A percentile compares a stretch with the other conserved stretches of the same genome.
phyloP scores from a whole-genome alignment of 176 grass and related monocot species.

The Triticum turgidum region DNA sequence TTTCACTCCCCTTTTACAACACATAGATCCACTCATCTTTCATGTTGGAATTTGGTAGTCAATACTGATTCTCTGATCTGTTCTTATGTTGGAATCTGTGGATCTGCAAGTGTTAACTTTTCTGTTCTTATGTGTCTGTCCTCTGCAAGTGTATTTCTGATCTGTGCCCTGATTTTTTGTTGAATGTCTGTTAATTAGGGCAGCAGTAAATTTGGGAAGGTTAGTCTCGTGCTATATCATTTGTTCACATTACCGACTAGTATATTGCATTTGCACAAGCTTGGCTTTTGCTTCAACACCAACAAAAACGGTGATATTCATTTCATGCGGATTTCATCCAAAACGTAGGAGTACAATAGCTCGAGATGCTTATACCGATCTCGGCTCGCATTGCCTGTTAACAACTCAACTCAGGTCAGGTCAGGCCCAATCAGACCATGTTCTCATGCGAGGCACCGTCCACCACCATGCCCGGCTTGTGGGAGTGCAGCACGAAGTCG shows the following conservation, averaged over 20 bases:
- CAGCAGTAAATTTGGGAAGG: background rate
- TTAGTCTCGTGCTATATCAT: background rate
- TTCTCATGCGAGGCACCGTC: constrained; percentile 29
- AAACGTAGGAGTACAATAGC: constrained; percentile 25
- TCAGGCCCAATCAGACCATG: constrained; percentile 47
- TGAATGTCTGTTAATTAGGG: too few relatives aligned
- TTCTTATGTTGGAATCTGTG: too few relatives aligned
- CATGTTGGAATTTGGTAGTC: background rate
- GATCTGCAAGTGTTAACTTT: background rate
- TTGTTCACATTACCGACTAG: background rate
- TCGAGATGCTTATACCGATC: constrained; percentile 35
- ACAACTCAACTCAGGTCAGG: constrained; percentile 9
- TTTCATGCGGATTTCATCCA: constrained; percentile 20
- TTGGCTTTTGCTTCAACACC: background rate
- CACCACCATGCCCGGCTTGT: constrained; percentile 29
- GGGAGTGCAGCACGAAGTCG: constrained; percentile 59
- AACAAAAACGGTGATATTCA: constrained; percentile 19
- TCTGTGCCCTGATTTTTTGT: background rate
- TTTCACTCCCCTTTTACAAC: background rate
- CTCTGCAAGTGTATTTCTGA: background rate
- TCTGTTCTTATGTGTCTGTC: background rate
- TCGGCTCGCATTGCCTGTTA: constrained; percentile 16
- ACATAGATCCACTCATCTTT: background rate
- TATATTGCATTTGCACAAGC: background rate
- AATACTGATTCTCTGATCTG: background rate